Evolutionary conservation across 371 early-diverging fungal genomes (phyloP).

Genomic region (Syncephalastrum contaminatum): DNA sequence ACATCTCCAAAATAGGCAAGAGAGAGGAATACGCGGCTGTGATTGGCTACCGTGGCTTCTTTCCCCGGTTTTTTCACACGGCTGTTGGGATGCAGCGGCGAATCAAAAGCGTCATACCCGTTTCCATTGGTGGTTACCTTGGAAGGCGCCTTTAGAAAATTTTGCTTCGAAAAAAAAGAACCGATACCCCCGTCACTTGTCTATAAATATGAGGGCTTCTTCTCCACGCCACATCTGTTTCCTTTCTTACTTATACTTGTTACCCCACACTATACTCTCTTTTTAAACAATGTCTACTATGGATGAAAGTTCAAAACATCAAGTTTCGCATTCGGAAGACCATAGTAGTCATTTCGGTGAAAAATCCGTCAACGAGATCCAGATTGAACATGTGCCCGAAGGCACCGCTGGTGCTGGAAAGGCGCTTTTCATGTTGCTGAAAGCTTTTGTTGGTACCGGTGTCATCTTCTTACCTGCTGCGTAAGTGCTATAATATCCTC

Average conservation of each 20-base stretch:
- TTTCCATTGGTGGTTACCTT: constrained; percentile 3
- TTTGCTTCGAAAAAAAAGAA: constrained; percentile 3
- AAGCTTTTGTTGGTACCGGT: constrained; percentile 80
- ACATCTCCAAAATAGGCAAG: no score
- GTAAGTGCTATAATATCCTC: constrained; percentile 21
- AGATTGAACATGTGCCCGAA: constrained; percentile 24
- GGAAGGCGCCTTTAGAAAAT: no score
- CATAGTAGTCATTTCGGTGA: constrained; percentile 2
- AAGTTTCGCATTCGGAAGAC: constrained; percentile 2
- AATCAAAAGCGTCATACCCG: not conserved
- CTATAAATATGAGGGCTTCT: constrained; percentile 7
- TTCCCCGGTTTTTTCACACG: constrained; percentile 12
- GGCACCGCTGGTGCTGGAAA: constrained; percentile 58
- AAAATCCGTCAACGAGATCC: constrained; percentile 16
- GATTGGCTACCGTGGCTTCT: not conserved
- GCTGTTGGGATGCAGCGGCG: constrained; percentile 5
- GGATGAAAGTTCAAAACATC: constrained; percentile 11
- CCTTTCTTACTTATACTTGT: constrained; percentile 1
- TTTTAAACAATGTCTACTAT: no score
- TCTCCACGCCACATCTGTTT: constrained; percentile 5
- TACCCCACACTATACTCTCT: constrained; percentile 1
- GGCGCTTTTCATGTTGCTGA: constrained; percentile 74
- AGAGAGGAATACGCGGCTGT: no score
- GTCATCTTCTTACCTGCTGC: constrained; percentile 68
- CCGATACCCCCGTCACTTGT: constrained; percentile 4